phyloP scores from a whole-genome alignment of 257 asterid genomes.

The Mitragyna speciosa region DNA sequence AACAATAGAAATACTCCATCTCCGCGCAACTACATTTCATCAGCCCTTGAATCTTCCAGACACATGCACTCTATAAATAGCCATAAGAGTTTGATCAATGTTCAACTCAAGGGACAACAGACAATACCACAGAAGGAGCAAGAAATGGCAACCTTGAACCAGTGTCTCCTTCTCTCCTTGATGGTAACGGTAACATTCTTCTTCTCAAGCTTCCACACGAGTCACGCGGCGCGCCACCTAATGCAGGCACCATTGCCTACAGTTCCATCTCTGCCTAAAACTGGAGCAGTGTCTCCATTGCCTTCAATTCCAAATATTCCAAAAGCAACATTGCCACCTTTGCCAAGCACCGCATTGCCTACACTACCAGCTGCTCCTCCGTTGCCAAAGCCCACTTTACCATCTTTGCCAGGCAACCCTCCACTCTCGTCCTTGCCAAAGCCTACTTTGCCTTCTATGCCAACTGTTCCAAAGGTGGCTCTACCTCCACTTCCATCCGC shows the following conservation, averaged over 20 bases:
- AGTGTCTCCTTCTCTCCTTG: conserved; percentile 5
- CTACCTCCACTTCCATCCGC: conserved; percentile 12
- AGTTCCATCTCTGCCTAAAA: conserved; percentile 16
- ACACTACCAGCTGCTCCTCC: conserved; percentile 11
- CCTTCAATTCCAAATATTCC: conserved; percentile 8
- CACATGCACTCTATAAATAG: conserved; percentile 9
- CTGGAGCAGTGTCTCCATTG: neutral
- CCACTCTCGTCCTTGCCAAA: neutral
- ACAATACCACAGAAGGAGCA: neutral
- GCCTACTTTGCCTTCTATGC: neutral
- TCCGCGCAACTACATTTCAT: conserved; percentile 5
- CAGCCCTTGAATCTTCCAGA: neutral
- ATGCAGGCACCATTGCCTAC: conserved; percentile 17
- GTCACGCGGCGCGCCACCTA: conserved; percentile 17
- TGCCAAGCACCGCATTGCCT: conserved; percentile 6
- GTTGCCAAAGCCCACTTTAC: conserved; percentile 11
- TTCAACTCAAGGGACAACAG: conserved; percentile 6
- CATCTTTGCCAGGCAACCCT: conserved; percentile 10
- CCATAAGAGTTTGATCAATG: neutral
- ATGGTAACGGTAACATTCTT: neutral
- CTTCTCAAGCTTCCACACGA: conserved; percentile 15
- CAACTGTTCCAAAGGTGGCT: conserved; percentile 1
- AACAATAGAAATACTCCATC: conserved; percentile 7
- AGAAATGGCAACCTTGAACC: conserved; percentile 15
- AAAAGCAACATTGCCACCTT: conserved; percentile 1